A percentile compares a stretch with the other conserved stretches of the same genome.
Evolutionary conservation across 2,329 filamentous ascomycete species (phyloP).

Genomic region (Pseudophaeomoniella oleicola): DNA sequence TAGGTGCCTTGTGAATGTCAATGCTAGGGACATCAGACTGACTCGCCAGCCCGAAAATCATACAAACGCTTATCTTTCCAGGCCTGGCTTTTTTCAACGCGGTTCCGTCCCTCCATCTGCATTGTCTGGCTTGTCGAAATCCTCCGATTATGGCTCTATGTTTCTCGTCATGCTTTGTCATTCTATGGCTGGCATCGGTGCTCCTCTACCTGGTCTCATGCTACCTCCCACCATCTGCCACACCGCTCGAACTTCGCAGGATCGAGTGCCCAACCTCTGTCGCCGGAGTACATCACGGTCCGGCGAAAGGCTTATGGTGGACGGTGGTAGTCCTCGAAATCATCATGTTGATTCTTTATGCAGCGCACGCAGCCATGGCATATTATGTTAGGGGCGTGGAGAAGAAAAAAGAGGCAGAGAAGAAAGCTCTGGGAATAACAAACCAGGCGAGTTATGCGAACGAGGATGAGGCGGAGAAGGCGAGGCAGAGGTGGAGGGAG

Average conservation of each 20-base stretch:
- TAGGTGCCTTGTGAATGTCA: constrained; percentile 3
- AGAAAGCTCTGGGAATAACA: constrained; percentile 7
- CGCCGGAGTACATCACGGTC: neutral
- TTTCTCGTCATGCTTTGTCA: constrained; percentile 7
- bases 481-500: constrained; percentile 10
- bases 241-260: constrained; percentile 2
- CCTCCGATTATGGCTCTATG: constrained; percentile 9
- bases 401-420: constrained; percentile 5
- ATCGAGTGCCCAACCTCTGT: neutral
- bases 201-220: constrained; percentile 9
- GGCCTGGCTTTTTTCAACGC: constrained; percentile 12
- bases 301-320: constrained; percentile 7
- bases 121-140: constrained; percentile 10
- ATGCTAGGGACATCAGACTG: neutral
- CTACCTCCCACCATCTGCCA: neutral
- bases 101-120: constrained; percentile 10
- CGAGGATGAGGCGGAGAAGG: constrained; percentile 9
- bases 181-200: constrained; percentile 8
- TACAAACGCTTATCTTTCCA: constrained; percentile 11
- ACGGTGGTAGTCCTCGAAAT: constrained; percentile 10
- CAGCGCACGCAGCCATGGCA: constrained; percentile 9
- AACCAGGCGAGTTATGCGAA: constrained; percentile 10
- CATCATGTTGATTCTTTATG: constrained; percentile 9
- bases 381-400: constrained; percentile 7
- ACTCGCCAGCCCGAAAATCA: constrained; percentile 5